Percentiles rank a stretch among this genome's conserved stretches.
phyloP scores from a whole-genome alignment of 163 green algal species.

The Chloromonas sp. region DNA sequence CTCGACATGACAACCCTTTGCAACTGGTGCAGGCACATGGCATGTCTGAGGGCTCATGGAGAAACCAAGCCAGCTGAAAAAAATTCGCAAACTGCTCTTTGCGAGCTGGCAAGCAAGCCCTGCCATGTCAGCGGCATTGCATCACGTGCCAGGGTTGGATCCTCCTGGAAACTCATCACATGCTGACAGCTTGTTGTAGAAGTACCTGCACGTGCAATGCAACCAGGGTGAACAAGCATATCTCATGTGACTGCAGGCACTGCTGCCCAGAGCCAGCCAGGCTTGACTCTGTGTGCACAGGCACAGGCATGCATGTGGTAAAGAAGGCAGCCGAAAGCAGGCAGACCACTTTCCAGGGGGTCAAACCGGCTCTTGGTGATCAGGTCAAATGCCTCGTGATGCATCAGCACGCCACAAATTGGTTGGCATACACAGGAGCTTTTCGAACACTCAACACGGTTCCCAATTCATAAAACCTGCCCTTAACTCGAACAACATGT shows the following conservation, averaged over 20 bases:
- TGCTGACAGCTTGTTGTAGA: slow-evolving; percentile 17
- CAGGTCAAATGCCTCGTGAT: not conserved
- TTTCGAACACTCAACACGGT: not conserved
- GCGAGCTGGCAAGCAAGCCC: too few species aligned
- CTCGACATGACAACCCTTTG: too few species aligned
- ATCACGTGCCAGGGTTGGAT: slow-evolving; percentile 15
- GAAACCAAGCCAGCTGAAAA: too few species aligned
- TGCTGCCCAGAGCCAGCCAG: too few species aligned
- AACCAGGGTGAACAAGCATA: not conserved
- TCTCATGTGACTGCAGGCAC: not conserved
- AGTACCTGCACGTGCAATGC: slow-evolving; percentile 18
- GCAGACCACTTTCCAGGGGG: not conserved
- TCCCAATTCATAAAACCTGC: not conserved
- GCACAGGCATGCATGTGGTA: not conserved
- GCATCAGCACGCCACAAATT: not conserved
- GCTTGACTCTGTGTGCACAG: not conserved
- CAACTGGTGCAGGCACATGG: too few species aligned
- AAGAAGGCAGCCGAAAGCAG: not conserved
- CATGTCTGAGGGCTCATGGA: too few species aligned
- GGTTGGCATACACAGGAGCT: not conserved
- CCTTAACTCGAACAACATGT: not conserved
- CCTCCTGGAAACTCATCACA: slow-evolving; percentile 32
- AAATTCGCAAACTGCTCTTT: too few species aligned
- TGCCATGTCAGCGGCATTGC: too few species aligned
- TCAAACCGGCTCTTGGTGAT: not conserved